Percentiles rank a stretch among this genome's conserved stretches.
phyloP scores from a whole-genome alignment of 306 rosid species.

The Vicia sativa region DNA sequence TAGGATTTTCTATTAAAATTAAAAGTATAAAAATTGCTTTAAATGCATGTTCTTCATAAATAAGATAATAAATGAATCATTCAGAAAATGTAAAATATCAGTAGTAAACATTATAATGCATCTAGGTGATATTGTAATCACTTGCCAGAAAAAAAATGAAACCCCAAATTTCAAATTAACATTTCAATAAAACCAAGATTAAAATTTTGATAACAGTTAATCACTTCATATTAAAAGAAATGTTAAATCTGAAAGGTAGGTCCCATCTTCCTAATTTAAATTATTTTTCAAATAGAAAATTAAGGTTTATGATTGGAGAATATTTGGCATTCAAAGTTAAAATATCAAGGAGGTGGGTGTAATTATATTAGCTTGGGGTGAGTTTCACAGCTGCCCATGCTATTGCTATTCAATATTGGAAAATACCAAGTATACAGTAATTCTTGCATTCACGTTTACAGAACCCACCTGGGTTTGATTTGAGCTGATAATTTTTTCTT shows the following conservation, averaged over 20 bases:
- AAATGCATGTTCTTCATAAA: slow-evolving; percentile 3
- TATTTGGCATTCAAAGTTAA: slow-evolving; percentile 23
- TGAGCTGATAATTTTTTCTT: not conserved
- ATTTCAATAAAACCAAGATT: slow-evolving; percentile 1
- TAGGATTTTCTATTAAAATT: slow-evolving; percentile 24
- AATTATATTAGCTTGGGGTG: slow-evolving; percentile 21
- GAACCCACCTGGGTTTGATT: slow-evolving; percentile 2
- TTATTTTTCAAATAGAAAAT: not conserved
- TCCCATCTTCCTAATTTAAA: not conserved
- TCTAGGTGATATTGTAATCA: not conserved
- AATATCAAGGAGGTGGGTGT: slow-evolving; percentile 20
- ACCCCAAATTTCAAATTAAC: slow-evolving; percentile 12
- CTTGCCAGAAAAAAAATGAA: slow-evolving; percentile 1
- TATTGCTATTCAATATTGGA: not conserved
- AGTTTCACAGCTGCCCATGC: slow-evolving; percentile 9
- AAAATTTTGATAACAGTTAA: slow-evolving; percentile 14
- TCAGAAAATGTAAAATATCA: slow-evolving; percentile 22
- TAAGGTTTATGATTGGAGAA: slow-evolving; percentile 27
- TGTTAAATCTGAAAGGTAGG: slow-evolving; percentile 14
- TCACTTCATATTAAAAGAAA: not conserved
- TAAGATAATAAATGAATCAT: not conserved
- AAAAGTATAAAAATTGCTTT: slow-evolving; percentile 24
- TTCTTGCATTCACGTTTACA: slow-evolving; percentile 5
- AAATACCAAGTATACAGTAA: not conserved
- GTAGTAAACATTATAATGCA: slow-evolving; percentile 16